Evolutionary conservation across 164 flowering plant species (phyloP).

Genomic region (Stephania japonica): DNA sequence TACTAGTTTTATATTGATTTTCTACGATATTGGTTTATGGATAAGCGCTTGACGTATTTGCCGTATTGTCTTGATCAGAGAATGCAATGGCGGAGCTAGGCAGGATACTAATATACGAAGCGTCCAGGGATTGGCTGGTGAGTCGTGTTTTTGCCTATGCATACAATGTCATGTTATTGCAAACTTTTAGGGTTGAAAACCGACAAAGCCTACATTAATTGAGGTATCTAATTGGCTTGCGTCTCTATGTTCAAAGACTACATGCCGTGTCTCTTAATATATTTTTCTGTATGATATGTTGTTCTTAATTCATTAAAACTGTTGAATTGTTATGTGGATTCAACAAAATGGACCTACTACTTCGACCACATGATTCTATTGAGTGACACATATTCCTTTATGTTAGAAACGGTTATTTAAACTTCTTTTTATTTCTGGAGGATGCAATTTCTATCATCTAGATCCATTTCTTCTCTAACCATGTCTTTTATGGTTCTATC

Average conservation of each 20-base stretch:
- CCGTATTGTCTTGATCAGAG: slow-evolving; percentile 30
- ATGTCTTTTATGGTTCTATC: neutral
- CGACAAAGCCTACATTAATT: neutral
- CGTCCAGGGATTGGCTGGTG: slow-evolving; percentile 95
- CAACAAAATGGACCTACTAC: neutral
- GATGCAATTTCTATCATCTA: neutral
- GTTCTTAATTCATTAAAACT: too few species aligned
- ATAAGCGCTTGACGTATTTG: neutral
- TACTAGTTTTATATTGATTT: neutral
- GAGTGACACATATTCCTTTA: neutral
- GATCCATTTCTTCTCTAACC: neutral
- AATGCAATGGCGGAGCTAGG: slow-evolving; percentile 98
- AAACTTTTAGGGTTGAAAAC: neutral
- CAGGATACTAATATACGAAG: slow-evolving; percentile 91
- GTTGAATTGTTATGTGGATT: neutral
- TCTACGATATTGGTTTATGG: neutral
- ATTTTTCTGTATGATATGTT: too few species aligned
- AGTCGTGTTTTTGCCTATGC: slow-evolving; percentile 20
- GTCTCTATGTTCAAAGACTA: too few species aligned
- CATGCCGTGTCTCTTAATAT: too few species aligned
- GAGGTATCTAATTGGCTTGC: neutral
- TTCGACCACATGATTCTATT: neutral
- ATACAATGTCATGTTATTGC: neutral
- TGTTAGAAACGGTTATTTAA: neutral
- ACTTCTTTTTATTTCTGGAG: neutral